Evolutionary conservation across 2,329 filamentous ascomycete genomes (phyloP).

Genomic region (Beauveria sp.): DNA sequence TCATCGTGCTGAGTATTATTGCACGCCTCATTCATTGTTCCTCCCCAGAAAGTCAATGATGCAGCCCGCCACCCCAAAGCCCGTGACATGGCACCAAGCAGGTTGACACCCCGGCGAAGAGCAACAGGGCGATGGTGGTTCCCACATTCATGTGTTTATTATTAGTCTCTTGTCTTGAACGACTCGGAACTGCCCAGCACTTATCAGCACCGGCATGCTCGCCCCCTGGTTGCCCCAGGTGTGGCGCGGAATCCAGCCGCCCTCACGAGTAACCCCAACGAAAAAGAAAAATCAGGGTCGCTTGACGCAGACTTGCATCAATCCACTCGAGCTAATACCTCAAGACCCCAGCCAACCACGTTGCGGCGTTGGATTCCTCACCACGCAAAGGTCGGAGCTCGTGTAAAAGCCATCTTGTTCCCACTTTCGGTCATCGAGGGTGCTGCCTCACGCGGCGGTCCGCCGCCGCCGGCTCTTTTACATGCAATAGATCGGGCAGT

Average conservation of each 20-base stretch:
- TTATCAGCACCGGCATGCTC: background rate
- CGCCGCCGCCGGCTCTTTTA: background rate
- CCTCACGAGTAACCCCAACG: constrained; percentile 2
- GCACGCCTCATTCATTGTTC: background rate
- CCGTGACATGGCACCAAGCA: background rate
- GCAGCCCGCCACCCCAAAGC: background rate
- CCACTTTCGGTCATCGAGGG: constrained; percentile 1
- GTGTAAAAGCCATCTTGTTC: background rate
- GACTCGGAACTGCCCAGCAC: background rate
- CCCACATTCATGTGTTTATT: background rate
- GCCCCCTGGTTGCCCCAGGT: too few relatives aligned
- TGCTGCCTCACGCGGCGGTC: background rate
- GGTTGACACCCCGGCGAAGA: background rate
- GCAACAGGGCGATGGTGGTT: background rate
- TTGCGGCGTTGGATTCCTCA: background rate
- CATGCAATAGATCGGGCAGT: too few relatives aligned
- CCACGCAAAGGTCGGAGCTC: background rate
- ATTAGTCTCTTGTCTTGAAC: background rate
- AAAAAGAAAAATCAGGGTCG: background rate
- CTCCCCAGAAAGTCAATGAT: background rate
- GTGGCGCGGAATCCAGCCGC: constrained; percentile 7
- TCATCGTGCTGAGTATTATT: background rate
- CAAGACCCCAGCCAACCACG: background rate
- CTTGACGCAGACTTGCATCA: background rate
- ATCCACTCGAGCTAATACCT: constrained; percentile 1